Base-by-base conservation (phyloP, 805 yeast species). In the Cyberlindnera amylophila region DNA sequence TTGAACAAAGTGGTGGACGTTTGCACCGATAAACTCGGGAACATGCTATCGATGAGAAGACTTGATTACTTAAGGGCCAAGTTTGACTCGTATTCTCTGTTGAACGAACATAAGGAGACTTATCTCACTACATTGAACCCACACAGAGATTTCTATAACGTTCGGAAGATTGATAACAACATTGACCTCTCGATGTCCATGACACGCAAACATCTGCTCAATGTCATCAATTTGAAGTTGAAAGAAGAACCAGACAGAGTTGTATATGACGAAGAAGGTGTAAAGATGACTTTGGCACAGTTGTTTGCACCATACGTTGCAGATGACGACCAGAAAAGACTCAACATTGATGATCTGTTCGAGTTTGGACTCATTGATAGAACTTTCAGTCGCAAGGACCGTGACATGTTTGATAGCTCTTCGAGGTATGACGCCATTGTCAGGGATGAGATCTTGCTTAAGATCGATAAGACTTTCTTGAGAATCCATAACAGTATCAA, bases 101-200 rank as follows among this genome's bases (percentile, higher is more conserved):
- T 68, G 24, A 64, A 66, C 36, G 61, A 63, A 27, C 58, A 62
- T 32, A 50, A 59, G 16, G 71, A 67, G 47, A 61, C 57, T 1
- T 46, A 56, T n/a, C 55, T 63, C 31, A 62, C 67, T 16, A 67
- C 65, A 38, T 42, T 61, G 33, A 67, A 67, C 17, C 71, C 72
- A 12, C 67, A 67, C 38, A 50, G 71, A 31, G 72, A 69, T 54
- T 69, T 69, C 36, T 69, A 69, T 43, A 69, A 69, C 41, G 69
- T 64, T 13, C 57, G 74, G 49, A 70, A 70, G 48, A 64, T 70
- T 28, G 73, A 69, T 40, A 93, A 97, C 27, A 98, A 93, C 69
- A 91, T 93, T 49, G 97, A 91, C 60, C 96, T 91, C 59, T 82
- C 96, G 6, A 98, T 98, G 38, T 87, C 96, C 59, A 93, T 93